Base-by-base conservation (phyloP, 1,284 basidiomycete genomes). In the Gymnopus androsaceus region DNA sequence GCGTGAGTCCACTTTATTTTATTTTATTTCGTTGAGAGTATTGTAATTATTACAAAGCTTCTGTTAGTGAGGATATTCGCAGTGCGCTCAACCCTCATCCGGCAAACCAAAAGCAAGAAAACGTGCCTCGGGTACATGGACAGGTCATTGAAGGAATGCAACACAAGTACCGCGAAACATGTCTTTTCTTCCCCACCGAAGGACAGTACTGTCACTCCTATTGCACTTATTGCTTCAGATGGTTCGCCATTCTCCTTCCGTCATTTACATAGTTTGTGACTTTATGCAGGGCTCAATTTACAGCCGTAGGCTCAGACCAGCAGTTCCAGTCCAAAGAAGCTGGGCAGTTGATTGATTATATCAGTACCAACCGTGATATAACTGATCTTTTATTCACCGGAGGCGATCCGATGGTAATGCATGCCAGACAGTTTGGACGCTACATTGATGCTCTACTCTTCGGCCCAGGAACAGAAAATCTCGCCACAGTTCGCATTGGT, bases 331-430 rank as follows among this genome's bases (percentile, higher is more conserved):
- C 42, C 12, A 45, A 45, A 25, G 42, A 45, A 14, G 42, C 25
- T 7, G 15, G 14, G 12, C 42, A 45, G 21, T 7, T 45, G 17
- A 21, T 45, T 14, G 42, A 45, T 21, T 45, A 45, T 14, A 15
- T 45, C 21, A 45, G 14, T 3, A 21, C 15, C 4, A 45, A 45
- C 21, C 42, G 42, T 14, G 42, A 45, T 14, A 6, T 45, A 3
- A 45, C 42, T 14, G 42, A 45, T 14, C 17, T 45, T 25, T 21
- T 45, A 7, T 45, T 45, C 14, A 45, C 42, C 6, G 42, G 42
- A 14, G 42, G 42, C 21, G 42, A 45, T 25, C 42, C 42, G 21
- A 45, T 45, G 42, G 42, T 45, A 15, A 45, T 45, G 42, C 42
- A 45, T 28, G 21, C 42, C 23, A 15, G 25, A 4, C 42, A 45